phyloP scores from a whole-genome alignment of 1,284 basidiomycete genomes.

The Microbotryum saponariae region DNA sequence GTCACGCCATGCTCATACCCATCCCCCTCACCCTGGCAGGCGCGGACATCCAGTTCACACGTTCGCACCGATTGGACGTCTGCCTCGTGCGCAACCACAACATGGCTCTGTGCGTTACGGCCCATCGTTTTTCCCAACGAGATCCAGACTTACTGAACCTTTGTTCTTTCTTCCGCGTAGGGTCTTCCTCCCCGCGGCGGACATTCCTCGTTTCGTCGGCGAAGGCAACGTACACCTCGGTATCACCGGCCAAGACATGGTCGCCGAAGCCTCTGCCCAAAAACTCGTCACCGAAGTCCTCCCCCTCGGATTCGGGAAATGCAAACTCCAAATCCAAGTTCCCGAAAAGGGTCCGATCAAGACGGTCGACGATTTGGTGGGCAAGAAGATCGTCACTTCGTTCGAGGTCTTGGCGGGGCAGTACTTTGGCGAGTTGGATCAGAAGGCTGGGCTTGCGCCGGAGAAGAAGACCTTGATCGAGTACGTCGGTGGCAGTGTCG shows the following conservation, averaged over 20 bases:
- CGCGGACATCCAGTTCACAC: conserved; percentile 92
- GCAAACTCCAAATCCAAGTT: conserved; percentile 87
- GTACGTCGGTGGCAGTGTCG: conserved; percentile 94
- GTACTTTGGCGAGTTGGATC: conserved; percentile 72
- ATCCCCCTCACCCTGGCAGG: conserved; percentile 47
- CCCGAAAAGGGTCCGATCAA: conserved; percentile 68
- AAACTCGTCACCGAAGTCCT: conserved; percentile 70
- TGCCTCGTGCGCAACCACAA: conserved; percentile 85
- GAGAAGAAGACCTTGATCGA: conserved; percentile 64
- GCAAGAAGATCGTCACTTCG: conserved; percentile 86
- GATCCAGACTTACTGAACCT: no score
- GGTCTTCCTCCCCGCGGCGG: conserved; percentile 91
- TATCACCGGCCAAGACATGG: conserved; percentile 94
- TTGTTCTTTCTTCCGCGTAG: conserved; percentile 45
- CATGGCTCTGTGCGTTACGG: conserved; percentile 67
- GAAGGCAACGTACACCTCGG: conserved; percentile 89
- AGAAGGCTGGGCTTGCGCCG: conserved; percentile 48
- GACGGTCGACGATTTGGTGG: conserved; percentile 69
- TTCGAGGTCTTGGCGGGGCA: conserved; percentile 78
- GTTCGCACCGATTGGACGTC: conserved; percentile 82
- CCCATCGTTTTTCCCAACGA: no score
- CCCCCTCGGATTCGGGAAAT: conserved; percentile 88
- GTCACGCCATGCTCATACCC: neutral
- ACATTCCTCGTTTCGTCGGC: conserved; percentile 97
- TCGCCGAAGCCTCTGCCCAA: conserved; percentile 78